Conservation (phyloP, 495 filamentous ascomycete species). For the Aspergillus egyptiacus region DNA sequence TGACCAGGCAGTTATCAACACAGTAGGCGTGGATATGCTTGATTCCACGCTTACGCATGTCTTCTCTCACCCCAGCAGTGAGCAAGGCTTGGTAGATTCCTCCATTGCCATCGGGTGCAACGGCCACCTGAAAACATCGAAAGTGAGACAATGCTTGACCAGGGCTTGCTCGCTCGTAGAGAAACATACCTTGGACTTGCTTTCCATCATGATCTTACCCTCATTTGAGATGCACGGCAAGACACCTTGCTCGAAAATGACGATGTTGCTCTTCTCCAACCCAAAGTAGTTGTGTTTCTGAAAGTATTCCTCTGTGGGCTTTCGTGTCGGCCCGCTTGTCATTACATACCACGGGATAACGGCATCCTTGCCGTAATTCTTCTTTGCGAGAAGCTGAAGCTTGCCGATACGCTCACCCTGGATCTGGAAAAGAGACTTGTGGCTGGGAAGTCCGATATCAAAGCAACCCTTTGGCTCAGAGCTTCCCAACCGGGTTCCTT, state of each 20-base stretch:
- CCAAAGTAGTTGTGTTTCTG: slow-evolving; percentile 86
- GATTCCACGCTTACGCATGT: slow-evolving; percentile 85
- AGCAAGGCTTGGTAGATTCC: slow-evolving; percentile 93
- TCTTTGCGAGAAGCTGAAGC: slow-evolving; percentile 75
- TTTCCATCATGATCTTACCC: slow-evolving; percentile 92
- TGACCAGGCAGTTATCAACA: slow-evolving; percentile 98
- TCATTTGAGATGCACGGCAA: slow-evolving; percentile 97
- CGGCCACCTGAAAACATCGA: slow-evolving; percentile 56
- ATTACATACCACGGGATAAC: slow-evolving; percentile 98
- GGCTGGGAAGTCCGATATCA: slow-evolving; percentile 85
- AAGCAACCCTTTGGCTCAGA: slow-evolving; percentile 95
- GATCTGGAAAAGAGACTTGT: slow-evolving; percentile 94
- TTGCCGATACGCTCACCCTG: slow-evolving; percentile 90
- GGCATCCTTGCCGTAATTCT: slow-evolving; percentile 58
- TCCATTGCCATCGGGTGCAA: slow-evolving; percentile 97
- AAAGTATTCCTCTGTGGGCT: slow-evolving; percentile 90
- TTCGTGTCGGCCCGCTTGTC: slow-evolving; percentile 95
- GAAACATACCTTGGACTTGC: slow-evolving; percentile 65
- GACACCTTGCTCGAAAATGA: slow-evolving; percentile 95
- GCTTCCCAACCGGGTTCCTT: slow-evolving; percentile 91
- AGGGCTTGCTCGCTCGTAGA: background rate
- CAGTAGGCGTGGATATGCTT: slow-evolving; percentile 96
- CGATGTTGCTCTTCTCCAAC: slow-evolving; percentile 73
- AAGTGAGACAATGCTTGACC: background rate
- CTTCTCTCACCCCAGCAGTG: slow-evolving; percentile 70